Base-by-base conservation (phyloP, 345 rosid species). In the Eucalyptus decipiens region DNA sequence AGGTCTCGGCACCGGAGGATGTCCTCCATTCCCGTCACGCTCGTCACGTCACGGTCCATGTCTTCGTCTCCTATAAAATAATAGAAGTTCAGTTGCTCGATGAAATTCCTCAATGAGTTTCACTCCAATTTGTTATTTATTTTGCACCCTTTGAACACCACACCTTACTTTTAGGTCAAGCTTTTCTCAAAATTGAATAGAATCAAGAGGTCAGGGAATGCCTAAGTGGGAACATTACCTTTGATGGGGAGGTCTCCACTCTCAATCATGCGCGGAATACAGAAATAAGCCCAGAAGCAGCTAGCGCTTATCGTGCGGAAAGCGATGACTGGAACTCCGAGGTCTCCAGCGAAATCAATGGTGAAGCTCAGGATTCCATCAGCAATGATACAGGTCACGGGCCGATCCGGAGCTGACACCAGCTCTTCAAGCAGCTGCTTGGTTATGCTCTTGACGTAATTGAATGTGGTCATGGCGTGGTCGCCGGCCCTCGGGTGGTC, bases 1-100 rank as follows among this genome's bases (percentile, higher is more conserved):
- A 95, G 95, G 88, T 94, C 96, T 87, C 96, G 88, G 88, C 93
- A 85, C 13, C 95, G 88, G 7, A 94, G 91, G 42, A 92, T 92
- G 9, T 72, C 87, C 83, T 94, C 94, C 94, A 93, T 94, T 28
- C 95, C 94, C 2, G 93, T 91, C 4, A 95, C 92, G 4, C 80
- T 89, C 14, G 89, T 92, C 62, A 93, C 88, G 76, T 65, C 40
- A 17, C 91, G 87, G 42, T 95, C 94, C 96, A 94, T 93, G 50
- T 92, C 96, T 88, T 91, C 91, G 18, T 37, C n/a, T 65, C 91
- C 94, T 92, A 51, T 86, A 89, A 81, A 43, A 85, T 30, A 48
- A 56, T 28, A 34, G 13, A 26, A 19, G 26, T 52, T 3, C 23
- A 37, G 3, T 17, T 32, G 69, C 48, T 34, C 6, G 43, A 34